Base-by-base conservation (phyloP, 139 green algal genomes). In the Pycnococcus provasolii region DNA sequence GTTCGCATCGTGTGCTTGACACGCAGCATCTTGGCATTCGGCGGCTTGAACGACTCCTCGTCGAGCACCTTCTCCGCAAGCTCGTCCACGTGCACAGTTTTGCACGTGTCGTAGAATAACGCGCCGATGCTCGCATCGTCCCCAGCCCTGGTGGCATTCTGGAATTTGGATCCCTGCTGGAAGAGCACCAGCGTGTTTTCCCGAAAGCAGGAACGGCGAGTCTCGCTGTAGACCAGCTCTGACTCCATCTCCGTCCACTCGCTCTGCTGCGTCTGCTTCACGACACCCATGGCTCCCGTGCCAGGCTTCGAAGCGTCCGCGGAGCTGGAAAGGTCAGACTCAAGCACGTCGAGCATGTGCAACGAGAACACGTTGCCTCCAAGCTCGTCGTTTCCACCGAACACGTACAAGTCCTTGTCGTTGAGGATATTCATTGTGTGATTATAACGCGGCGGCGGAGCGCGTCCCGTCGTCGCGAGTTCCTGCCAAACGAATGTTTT, bases 321-420 rank as follows among this genome's bases (percentile, higher is more conserved):
- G 58, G n/a, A 26, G 26, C 26, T 26, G 26, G 26, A 26, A 26
- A 26, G 26, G 26, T 26, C 26, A 26, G 26, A 50, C 58, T 15
- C 13, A 48, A 42, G 42, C 4, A 63, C 48, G 7, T 71, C 64
- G 5, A 71, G 54, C 37, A 3, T 8, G 64, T 67, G 66, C 13
- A 67, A 45, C 42, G 5, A n/a, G 53, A 58, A 45, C 11, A 57
- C 37, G 4, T 45, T 62, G 3, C 81, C 87, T 5, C 85, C 85
- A 42, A 93, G 73, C 68, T 90, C 85, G 53, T 91, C 83, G 45
- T 80, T 67, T 7, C 88, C 88, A 0, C 88, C 88, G 63, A 85
- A 89, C 11, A 90, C 66, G 78, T 88, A 87, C 42, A 91, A 67
- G 45, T 74, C 42, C 64, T 80, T 75, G 26, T 58, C 65, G 45